Conservation (phyloP, 495 filamentous ascomycete genomes). For the Penicillium mononematosum region DNA sequence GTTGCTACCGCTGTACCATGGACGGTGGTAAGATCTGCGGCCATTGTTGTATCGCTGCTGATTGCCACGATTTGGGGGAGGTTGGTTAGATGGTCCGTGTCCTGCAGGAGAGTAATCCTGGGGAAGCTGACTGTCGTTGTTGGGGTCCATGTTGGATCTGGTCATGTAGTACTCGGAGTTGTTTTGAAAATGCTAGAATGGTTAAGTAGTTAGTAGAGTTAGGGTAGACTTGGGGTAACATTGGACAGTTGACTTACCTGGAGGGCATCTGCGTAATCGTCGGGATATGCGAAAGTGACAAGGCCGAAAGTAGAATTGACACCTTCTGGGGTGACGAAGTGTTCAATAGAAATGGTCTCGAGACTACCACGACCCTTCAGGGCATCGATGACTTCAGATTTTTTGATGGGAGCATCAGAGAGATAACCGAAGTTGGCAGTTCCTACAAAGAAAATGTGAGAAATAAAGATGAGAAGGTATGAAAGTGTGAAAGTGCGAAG, state of each 20-base stretch:
- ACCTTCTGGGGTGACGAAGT: not conserved
- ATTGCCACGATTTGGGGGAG: not conserved
- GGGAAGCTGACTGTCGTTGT: not conserved
- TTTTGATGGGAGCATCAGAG: not conserved
- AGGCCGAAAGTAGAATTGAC: not conserved
- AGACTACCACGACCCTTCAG: not conserved
- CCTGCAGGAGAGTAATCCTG: not conserved
- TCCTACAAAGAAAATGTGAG: constrained; percentile 1
- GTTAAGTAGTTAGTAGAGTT: not conserved
- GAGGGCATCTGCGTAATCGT: constrained; percentile 6
- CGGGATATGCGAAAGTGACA: constrained; percentile 4
- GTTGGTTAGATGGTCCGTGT: not conserved
- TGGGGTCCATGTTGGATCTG: not conserved
- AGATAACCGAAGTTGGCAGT: not conserved
- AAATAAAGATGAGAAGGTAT: not conserved
- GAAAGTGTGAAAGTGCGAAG: not conserved
- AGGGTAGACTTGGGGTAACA: not conserved
- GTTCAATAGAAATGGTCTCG: not conserved
- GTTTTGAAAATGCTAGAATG: not conserved
- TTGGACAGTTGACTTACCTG: not conserved
- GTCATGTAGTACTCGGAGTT: not conserved
- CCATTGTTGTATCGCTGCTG: constrained; percentile 1
- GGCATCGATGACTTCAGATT: not conserved
- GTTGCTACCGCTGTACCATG: not conserved
- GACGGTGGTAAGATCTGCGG: not conserved